phyloP scores from a whole-genome alignment of 2,329 filamentous ascomycete genomes.

The Phialophora tarda region DNA sequence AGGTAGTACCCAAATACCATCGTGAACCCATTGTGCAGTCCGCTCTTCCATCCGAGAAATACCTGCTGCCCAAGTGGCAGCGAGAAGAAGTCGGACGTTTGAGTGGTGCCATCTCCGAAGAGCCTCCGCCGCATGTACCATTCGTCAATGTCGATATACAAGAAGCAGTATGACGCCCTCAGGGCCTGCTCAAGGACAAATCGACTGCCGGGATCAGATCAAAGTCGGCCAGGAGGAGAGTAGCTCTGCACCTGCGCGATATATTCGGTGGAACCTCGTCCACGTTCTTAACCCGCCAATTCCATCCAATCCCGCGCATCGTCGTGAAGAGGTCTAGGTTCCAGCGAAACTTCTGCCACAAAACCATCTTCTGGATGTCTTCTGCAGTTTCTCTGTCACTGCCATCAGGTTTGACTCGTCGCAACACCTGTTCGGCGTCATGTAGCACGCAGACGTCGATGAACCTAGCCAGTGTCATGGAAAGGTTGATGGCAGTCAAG shows the following conservation, averaged over 20 bases:
- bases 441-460: conserved; percentile 27
- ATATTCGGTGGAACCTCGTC: conserved; percentile 22
- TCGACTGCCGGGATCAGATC: conserved; percentile 22
- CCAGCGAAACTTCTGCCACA: conserved; percentile 56
- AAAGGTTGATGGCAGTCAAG: conserved; percentile 29
- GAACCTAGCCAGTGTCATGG: conserved; percentile 16
- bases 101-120: conserved; percentile 8
- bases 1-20: conserved; percentile 32
- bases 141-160: conserved; percentile 26
- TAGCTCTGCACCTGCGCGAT: conserved; percentile 16
- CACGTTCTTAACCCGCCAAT: conserved; percentile 54
- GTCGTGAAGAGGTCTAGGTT: conserved; percentile 61
- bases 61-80: conserved; percentile 27
- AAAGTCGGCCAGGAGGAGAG: not conserved
- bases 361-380: conserved; percentile 26
- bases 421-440: conserved; percentile 23
- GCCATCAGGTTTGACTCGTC: conserved; percentile 25
- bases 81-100: conserved; percentile 22
- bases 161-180: conserved; percentile 24
- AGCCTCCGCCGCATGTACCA: conserved; percentile 21
- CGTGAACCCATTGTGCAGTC: conserved; percentile 25
- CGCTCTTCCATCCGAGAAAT: conserved; percentile 21
- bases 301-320: conserved; percentile 66
- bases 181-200: conserved; percentile 23
- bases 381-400: conserved; percentile 16